Conservation (phyloP, 768 basidiomycete species). For the Amanita inopinata region DNA sequence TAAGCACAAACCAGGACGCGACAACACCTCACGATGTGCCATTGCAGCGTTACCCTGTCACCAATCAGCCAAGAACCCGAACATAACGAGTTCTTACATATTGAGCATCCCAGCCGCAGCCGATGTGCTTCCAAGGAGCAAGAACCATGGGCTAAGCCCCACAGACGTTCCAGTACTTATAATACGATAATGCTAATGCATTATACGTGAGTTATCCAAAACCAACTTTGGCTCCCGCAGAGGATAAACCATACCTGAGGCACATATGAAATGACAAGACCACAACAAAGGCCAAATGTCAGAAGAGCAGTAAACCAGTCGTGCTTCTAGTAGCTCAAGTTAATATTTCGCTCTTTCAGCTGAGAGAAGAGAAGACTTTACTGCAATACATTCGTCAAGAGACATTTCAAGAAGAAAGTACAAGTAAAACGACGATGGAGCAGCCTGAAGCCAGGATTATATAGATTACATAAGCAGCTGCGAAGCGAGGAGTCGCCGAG, state of each 20-base stretch:
- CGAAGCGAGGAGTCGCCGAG: too few species aligned
- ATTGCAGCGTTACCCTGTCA: slow-evolving; percentile 73
- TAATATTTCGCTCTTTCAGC: neutral
- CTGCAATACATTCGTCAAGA: slow-evolving; percentile 2
- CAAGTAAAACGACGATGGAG: neutral
- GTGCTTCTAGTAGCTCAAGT: slow-evolving; percentile 39
- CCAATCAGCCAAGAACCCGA: slow-evolving; percentile 8
- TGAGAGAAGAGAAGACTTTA: neutral
- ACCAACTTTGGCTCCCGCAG: neutral
- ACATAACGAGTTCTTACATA: slow-evolving; percentile 40
- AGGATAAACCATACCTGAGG: slow-evolving; percentile 52
- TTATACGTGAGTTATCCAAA: neutral
- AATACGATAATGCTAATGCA: slow-evolving; percentile 63
- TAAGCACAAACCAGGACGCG: slow-evolving; percentile 47
- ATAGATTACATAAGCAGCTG: too few species aligned
- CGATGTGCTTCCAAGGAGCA: slow-evolving; percentile 82
- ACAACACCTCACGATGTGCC: slow-evolving; percentile 77
- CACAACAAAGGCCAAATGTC: slow-evolving; percentile 53
- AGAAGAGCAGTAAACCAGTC: slow-evolving; percentile 65
- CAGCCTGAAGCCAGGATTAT: neutral
- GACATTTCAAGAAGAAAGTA: too few species aligned
- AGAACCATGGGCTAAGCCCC: slow-evolving; percentile 87
- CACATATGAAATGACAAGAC: slow-evolving; percentile 72
- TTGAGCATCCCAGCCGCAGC: slow-evolving; percentile 79
- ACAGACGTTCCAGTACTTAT: slow-evolving; percentile 70